Base-by-base conservation (phyloP, 23 red algal genomes). In the Gracilariopsis chorda region DNA sequence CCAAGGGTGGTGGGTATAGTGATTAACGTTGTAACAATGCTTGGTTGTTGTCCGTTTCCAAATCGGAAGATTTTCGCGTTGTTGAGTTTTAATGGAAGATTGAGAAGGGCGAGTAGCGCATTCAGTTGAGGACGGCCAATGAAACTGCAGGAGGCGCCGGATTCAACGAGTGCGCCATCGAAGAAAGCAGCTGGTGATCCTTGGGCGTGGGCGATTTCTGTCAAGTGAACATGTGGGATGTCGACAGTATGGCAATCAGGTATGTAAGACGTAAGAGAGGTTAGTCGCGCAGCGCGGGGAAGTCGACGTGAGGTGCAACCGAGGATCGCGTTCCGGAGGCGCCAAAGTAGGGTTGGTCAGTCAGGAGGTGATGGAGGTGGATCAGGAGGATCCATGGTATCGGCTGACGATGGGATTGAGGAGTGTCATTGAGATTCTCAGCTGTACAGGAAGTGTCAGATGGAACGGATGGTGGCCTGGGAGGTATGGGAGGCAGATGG, bases 81-180 rank as follows among this genome's bases (percentile, higher is more conserved):
- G 6, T 44, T 12, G 14, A 72, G 83, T 21, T 24, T 34, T 2
- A 52, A 6, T 8, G 62, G 2, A 16, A 29, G 8, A 6, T 53
- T 34, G 1, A 27, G 0, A 16, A 13, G 8, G 23, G 21, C 0
- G 37, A 17, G 52, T 5, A 44, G 44, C 2, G 67, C 63, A 19
- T 87, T 32, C 3, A 55, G 28, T 34, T 88, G 83, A 7, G 42
- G 21, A 3, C 25, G 13, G 20, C 17, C 20, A 51, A 43, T 77
- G 35, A 77, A 7, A 5, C 35, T 77, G 2, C 33, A 19, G 7
- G 1, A 58, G 0, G 63, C 83, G 49, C 48, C 63, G 37, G 9
- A 44, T 34, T 87, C 83, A 7, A 87, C 1, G 25, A 23, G 44
- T 23, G 83, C 83, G 5, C 67, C 83, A 32, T 27, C 52, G 83